Evolutionary conservation across 345 rosid species (phyloP).

Genomic region (Eucalyptus globulus): DNA sequence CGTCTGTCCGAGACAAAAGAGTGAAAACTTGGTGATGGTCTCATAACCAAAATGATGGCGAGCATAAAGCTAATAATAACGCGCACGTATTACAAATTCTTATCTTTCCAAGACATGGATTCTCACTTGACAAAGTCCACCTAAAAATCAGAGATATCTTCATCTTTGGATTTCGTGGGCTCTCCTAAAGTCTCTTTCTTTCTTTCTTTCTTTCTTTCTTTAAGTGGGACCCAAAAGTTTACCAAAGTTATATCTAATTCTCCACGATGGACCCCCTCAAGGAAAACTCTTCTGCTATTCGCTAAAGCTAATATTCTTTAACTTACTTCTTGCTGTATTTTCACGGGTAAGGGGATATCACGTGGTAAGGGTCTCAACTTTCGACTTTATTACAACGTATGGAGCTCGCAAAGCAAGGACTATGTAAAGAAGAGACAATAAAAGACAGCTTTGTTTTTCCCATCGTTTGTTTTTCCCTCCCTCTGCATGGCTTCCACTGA

Average conservation of each 20-base stretch:
- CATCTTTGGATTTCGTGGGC: constrained; percentile 39
- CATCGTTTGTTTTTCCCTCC: not conserved
- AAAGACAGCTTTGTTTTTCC: constrained; percentile 11
- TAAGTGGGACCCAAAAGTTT: not conserved
- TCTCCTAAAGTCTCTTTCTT: not conserved
- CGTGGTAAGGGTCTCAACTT: not conserved
- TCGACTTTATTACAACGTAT: not conserved
- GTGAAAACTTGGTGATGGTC: constrained; percentile 38
- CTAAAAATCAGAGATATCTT: constrained; percentile 32
- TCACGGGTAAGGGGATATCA: not conserved
- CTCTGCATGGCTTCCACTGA: constrained; percentile 37
- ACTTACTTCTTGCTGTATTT: not conserved
- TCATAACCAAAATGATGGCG: constrained; percentile 13
- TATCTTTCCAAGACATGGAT: not conserved
- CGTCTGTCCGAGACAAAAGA: constrained; percentile 19
- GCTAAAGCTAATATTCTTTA: not conserved
- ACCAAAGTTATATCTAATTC: not conserved
- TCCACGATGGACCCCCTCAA: not conserved
- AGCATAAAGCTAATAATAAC: not conserved
- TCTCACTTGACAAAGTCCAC: constrained; percentile 12
- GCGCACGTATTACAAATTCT: not conserved
- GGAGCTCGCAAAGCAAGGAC: not conserved
- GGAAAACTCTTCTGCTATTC: not conserved
- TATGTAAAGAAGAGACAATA: not conserved
- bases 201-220: not conserved